These are phyloP conservation scores for Cercospora sp. DNA, from an alignment of 2,329 filamentous ascomycete genomes.

Conservation along the genomic window DNA sequence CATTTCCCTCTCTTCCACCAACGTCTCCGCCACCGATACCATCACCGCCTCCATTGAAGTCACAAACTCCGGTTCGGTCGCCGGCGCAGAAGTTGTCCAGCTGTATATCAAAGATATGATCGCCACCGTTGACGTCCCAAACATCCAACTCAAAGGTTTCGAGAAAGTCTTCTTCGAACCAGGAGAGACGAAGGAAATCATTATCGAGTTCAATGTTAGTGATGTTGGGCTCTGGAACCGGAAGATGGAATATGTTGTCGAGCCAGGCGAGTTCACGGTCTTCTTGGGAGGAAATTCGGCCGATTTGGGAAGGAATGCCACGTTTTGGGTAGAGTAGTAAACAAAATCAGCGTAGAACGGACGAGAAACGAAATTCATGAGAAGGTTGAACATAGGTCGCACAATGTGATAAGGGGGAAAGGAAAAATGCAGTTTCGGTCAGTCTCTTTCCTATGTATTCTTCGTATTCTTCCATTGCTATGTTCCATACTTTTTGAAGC, in stretches of 20 bases:
- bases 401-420: too few relatives aligned
- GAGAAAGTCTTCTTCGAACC: constrained; percentile 40
- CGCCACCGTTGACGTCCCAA: constrained; percentile 52
- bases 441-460: too few relatives aligned
- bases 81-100: constrained; percentile 58
- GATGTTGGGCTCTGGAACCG: constrained; percentile 59
- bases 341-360: too few relatives aligned
- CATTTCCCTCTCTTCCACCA: not conserved
- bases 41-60: constrained; percentile 64
- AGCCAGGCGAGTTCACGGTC: constrained; percentile 67
- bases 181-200: constrained; percentile 25
- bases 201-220: constrained; percentile 48
- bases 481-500: too few relatives aligned
- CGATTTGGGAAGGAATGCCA: constrained; percentile 58
- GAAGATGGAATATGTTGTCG: constrained; percentile 70
- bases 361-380: too few relatives aligned
- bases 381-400: too few relatives aligned
- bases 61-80: constrained; percentile 60
- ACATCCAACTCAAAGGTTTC: constrained; percentile 45
- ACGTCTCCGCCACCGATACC: constrained; percentile 42
- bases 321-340: constrained; percentile 52
- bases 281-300: constrained; percentile 61
- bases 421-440: too few relatives aligned
- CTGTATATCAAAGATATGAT: constrained; percentile 51
- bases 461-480: too few relatives aligned